phyloP scores from a whole-genome alignment of 495 filamentous ascomycete genomes.

The Arthonia radiata region DNA sequence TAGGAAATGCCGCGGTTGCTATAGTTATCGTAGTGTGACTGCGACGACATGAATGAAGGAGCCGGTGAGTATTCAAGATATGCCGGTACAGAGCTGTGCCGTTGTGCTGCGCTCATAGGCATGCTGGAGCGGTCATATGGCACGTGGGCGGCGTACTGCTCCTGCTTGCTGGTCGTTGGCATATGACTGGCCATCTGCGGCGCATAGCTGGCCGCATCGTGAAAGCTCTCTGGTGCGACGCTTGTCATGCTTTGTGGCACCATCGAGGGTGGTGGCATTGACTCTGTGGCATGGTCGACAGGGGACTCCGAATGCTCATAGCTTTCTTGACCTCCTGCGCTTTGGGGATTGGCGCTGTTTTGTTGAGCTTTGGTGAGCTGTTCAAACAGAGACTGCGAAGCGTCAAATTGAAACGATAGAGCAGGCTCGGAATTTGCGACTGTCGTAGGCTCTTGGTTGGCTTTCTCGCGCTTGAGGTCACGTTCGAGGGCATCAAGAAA shows the following conservation, averaged over 20 bases:
- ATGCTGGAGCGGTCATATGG: slow-evolving; percentile 86
- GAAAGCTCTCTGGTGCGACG: slow-evolving; percentile 57
- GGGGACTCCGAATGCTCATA: slow-evolving; percentile 54
- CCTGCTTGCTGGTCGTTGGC: slow-evolving; percentile 47
- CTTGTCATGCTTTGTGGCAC: slow-evolving; percentile 42
- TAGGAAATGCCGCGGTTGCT: slow-evolving; percentile 89
- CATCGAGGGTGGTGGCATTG: slow-evolving; percentile 61
- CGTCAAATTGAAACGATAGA: slow-evolving; percentile 95
- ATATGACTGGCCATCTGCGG: slow-evolving; percentile 43
- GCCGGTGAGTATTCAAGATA: slow-evolving; percentile 97
- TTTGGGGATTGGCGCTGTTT: slow-evolving; percentile 90
- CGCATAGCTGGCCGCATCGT: too few species aligned
- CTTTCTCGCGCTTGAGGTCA: slow-evolving; percentile 96
- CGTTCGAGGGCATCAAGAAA: slow-evolving; percentile 95
- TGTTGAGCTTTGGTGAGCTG: slow-evolving; percentile 99
- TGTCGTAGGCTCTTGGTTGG: slow-evolving; percentile 93
- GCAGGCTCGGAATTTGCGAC: slow-evolving; percentile 90
- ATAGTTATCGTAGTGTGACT: slow-evolving; percentile 62
- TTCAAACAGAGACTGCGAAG: slow-evolving; percentile 95
- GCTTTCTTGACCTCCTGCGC: slow-evolving; percentile 42
- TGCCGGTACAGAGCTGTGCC: slow-evolving; percentile 89
- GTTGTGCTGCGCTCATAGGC: slow-evolving; percentile 54
- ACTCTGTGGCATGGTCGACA: slow-evolving; percentile 72
- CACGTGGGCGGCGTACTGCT: slow-evolving; percentile 46
- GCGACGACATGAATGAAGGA: slow-evolving; percentile 88